phyloP scores from a whole-genome alignment of 805 yeast genomes.

The Cyberlindnera subsufficiens region DNA sequence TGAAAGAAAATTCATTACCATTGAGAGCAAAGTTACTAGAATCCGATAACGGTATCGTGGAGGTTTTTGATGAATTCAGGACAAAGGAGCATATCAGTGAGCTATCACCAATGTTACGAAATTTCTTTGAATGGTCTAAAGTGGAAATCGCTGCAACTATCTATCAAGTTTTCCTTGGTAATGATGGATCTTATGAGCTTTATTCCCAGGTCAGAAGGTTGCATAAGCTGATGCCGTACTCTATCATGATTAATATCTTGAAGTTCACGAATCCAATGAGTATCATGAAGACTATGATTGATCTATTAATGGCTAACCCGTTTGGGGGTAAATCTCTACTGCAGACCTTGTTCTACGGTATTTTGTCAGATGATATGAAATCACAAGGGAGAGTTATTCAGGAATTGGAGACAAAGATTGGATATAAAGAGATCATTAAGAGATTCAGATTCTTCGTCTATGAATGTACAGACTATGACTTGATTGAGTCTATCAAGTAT shows the following conservation, averaged over 20 bases:
- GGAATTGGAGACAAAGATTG: constrained; percentile 37
- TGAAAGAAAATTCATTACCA: constrained; percentile 52
- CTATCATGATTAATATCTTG: constrained; percentile 67
- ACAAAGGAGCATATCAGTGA: constrained; percentile 43
- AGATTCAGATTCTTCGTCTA: constrained; percentile 28
- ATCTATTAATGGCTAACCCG: constrained; percentile 76
- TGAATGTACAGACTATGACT: constrained; percentile 27
- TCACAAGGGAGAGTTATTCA: constrained; percentile 50
- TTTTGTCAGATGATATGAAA: constrained; percentile 69
- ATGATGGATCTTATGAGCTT: constrained; percentile 74
- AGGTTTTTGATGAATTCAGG: constrained; percentile 64
- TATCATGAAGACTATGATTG: constrained; percentile 73
- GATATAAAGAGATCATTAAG: constrained; percentile 20
- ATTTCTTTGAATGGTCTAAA: constrained; percentile 77
- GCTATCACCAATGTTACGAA: constrained; percentile 58
- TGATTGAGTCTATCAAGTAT: constrained; percentile 22
- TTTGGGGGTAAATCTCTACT: constrained; percentile 62
- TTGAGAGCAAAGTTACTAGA: constrained; percentile 51
- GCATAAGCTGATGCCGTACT: constrained; percentile 77
- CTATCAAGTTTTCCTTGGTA: constrained; percentile 74
- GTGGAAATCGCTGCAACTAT: constrained; percentile 81
- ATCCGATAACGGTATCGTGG: constrained; percentile 48
- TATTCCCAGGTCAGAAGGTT: constrained; percentile 64
- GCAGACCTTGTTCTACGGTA: constrained; percentile 68
- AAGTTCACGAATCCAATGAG: constrained; percentile 84